These are phyloP conservation scores for Niveomyces coronatus DNA, from an alignment of 2,329 filamentous ascomycete genomes.

Conservation along the genomic window DNA sequence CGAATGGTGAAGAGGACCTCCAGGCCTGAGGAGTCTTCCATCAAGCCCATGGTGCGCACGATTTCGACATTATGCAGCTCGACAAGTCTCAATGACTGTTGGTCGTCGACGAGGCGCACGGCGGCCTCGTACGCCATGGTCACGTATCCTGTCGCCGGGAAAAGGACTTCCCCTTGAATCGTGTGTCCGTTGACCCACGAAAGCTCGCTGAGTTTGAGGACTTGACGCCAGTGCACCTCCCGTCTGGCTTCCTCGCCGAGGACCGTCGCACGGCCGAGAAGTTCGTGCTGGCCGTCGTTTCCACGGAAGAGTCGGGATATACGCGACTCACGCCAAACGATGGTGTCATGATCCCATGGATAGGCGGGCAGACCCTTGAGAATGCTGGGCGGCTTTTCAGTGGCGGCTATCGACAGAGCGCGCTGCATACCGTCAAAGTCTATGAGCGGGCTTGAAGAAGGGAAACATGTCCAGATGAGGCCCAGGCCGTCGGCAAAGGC, in stretches of 20 bases:
- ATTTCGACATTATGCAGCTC: slow-evolving; percentile 6
- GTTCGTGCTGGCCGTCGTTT: slow-evolving; percentile 12
- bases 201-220: slow-evolving; percentile 33
- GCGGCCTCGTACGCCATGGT: slow-evolving; percentile 32
- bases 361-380: not conserved
- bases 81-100: not conserved
- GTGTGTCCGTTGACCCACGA: slow-evolving; percentile 47
- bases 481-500: not conserved
- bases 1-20: not conserved
- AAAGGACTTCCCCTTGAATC: slow-evolving; percentile 38
- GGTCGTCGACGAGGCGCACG: slow-evolving; percentile 8
- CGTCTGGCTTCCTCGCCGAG: slow-evolving; percentile 12
- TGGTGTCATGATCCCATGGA: not conserved
- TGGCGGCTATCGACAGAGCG: not conserved
- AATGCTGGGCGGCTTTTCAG: not conserved
- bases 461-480: not conserved
- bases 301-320: not conserved
- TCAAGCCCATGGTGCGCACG: not conserved
- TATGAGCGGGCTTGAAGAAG: not conserved
- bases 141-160: slow-evolving; percentile 33
- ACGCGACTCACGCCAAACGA: slow-evolving; percentile 22
- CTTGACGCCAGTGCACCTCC: slow-evolving; percentile 34
- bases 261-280: slow-evolving; percentile 15
- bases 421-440: not conserved
- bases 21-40: not conserved